phyloP scores from a whole-genome alignment of 2,329 filamentous ascomycete genomes.

The Fusarium decemcellulare region DNA sequence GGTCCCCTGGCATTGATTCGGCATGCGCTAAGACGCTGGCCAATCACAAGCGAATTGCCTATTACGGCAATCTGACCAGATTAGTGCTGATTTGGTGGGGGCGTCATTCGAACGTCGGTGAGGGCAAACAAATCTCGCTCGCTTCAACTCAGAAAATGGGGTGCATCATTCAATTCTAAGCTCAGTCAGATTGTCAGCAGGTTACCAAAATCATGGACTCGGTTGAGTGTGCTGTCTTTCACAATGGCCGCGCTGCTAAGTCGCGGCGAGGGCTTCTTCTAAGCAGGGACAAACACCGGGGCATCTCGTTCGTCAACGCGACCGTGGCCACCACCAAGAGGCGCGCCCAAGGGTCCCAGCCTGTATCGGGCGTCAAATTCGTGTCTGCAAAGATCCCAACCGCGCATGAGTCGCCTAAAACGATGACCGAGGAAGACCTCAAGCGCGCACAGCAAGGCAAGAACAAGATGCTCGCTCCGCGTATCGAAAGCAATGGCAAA shows the following conservation, averaged over 20 bases:
- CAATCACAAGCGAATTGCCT: constrained; percentile 9
- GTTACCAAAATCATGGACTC: background rate
- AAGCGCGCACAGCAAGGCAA: constrained; percentile 1
- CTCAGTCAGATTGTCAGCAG: background rate
- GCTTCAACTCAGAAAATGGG: background rate
- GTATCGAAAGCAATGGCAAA: background rate
- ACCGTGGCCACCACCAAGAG: background rate
- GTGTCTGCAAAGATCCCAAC: background rate
- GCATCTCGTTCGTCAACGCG: constrained; percentile 19
- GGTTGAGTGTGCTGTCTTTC: background rate
- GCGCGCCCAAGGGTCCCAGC: background rate
- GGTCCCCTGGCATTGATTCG: too few species aligned
- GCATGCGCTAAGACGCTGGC: background rate
- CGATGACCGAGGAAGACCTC: constrained; percentile 7
- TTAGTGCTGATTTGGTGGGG: constrained; percentile 3
- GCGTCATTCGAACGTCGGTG: background rate
- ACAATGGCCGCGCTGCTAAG: background rate
- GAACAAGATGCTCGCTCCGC: constrained; percentile 10
- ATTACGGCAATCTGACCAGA: background rate
- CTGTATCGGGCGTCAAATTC: background rate
- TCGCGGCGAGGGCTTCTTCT: background rate
- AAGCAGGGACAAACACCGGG: constrained; percentile 13
- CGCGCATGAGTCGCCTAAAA: background rate
- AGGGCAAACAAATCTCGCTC: too few species aligned
- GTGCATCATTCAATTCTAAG: background rate